These are phyloP conservation scores for Saitozyma podzolica DNA, from an alignment of 768 basidiomycete species.

Conservation along the genomic window DNA sequence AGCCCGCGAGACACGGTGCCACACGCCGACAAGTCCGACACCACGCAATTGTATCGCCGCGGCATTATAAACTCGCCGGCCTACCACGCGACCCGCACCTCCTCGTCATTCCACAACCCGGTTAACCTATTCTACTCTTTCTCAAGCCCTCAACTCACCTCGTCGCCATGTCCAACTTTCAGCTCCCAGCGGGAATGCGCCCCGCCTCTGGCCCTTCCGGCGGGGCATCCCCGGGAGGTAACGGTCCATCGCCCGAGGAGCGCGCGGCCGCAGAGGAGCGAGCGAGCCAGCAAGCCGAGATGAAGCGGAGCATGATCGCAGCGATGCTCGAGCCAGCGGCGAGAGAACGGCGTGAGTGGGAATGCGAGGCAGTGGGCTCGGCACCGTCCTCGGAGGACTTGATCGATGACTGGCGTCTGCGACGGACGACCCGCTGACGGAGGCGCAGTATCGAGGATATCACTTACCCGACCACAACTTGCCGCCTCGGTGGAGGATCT, in stretches of 20 bases:
- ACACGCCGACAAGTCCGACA: too few relatives aligned
- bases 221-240: constrained; percentile 6
- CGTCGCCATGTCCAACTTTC: constrained; percentile 35
- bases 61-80: too few relatives aligned
- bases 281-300: constrained; percentile 43
- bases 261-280: constrained; percentile 34
- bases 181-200: constrained; percentile 44
- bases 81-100: too few relatives aligned
- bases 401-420: background rate
- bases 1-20: too few relatives aligned
- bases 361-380: background rate
- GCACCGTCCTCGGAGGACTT: background rate
- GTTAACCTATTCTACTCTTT: background rate
- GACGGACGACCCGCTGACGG: background rate
- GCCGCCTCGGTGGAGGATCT: constrained; percentile 46
- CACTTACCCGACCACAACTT: constrained; percentile 46
- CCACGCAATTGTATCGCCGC: too few relatives aligned
- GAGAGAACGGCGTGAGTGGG: constrained; percentile 46
- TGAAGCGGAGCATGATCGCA: constrained; percentile 50
- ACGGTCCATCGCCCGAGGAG: constrained; percentile 28
- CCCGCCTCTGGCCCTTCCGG: constrained; percentile 22
- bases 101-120: too few relatives aligned
- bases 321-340: constrained; percentile 49
- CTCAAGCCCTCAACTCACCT: background rate
- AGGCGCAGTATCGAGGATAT: constrained; percentile 47